Percentiles rank a stretch among this genome's conserved stretches.
These are phyloP conservation scores for Boletus vinaceobasis DNA, from an alignment of 768 basidiomycete genomes.

Conservation along the genomic window DNA sequence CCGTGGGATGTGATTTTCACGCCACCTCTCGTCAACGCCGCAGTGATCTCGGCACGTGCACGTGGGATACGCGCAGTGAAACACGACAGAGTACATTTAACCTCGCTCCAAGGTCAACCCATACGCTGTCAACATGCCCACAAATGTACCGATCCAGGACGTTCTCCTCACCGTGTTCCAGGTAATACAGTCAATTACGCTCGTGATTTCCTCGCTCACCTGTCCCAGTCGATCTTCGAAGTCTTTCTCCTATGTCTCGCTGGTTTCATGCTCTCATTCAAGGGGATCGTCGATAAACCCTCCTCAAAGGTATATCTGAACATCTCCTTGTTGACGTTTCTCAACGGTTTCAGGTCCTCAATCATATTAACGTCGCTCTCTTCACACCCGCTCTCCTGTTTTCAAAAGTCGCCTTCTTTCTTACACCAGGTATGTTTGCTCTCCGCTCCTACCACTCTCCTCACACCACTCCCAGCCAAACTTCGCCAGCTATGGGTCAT, in stretches of 20 bases:
- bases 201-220: neutral
- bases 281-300: constrained; percentile 82
- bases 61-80: neutral
- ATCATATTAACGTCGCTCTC: constrained; percentile 80
- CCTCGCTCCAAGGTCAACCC: neutral
- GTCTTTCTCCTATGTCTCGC: constrained; percentile 84
- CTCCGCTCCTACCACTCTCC: neutral
- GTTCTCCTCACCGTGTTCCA: constrained; percentile 30
- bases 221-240: constrained; percentile 73
- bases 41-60: neutral
- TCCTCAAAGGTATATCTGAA: constrained; percentile 69
- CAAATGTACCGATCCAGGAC: constrained; percentile 5
- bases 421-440: constrained; percentile 61
- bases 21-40: no score
- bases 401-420: constrained; percentile 92
- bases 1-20: no score
- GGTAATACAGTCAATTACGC: constrained; percentile 2
- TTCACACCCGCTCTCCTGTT: constrained; percentile 88
- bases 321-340: neutral
- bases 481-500: constrained; percentile 81
- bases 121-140: neutral
- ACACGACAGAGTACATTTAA: neutral
- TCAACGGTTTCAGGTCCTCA: constrained; percentile 53
- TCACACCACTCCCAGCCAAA: constrained; percentile 48
- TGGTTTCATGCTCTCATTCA: constrained; percentile 75